Evolutionary conservation across 441 rosid genomes (phyloP).

Genomic region (Raphanus hybrid): DNA sequence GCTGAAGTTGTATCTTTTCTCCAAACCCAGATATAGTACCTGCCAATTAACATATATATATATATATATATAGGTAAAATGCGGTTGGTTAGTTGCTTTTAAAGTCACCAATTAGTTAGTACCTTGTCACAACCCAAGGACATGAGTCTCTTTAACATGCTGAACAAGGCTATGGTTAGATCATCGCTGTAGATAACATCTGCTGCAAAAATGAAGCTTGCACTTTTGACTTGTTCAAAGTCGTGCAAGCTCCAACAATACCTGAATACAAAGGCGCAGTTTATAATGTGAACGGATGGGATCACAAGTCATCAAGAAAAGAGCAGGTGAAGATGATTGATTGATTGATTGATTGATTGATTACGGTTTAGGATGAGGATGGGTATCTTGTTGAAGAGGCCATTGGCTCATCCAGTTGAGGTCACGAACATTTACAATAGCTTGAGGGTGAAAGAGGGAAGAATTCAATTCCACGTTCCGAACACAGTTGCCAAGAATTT

Average conservation of each 20-base stretch:
- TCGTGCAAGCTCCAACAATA: slow-evolving; percentile 59
- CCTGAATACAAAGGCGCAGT: slow-evolving; percentile 40
- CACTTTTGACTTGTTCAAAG: slow-evolving; percentile 58
- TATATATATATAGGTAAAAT: too few species aligned
- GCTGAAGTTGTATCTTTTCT: slow-evolving; percentile 92
- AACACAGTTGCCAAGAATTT: slow-evolving; percentile 75
- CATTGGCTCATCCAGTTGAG: slow-evolving; percentile 79
- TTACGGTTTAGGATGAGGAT: slow-evolving; percentile 47
- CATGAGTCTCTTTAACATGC: slow-evolving; percentile 57
- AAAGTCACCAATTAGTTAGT: slow-evolving; percentile 7
- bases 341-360: background rate
- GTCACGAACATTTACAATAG: slow-evolving; percentile 65
- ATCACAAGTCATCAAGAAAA: background rate
- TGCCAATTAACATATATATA: slow-evolving; percentile 28
- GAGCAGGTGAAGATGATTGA: slow-evolving; percentile 1
- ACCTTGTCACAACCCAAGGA: slow-evolving; percentile 65
- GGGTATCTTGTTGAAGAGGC: slow-evolving; percentile 53
- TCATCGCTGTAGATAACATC: slow-evolving; percentile 78
- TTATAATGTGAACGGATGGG: background rate
- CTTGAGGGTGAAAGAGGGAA: slow-evolving; percentile 49
- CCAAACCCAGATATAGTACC: slow-evolving; percentile 84
- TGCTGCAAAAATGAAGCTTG: slow-evolving; percentile 65
- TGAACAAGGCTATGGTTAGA: slow-evolving; percentile 64
- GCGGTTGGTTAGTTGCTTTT: background rate
- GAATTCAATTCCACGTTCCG: slow-evolving; percentile 61